phyloP scores from a whole-genome alignment of 78 protist species.

The Isochrysis galbana region DNA sequence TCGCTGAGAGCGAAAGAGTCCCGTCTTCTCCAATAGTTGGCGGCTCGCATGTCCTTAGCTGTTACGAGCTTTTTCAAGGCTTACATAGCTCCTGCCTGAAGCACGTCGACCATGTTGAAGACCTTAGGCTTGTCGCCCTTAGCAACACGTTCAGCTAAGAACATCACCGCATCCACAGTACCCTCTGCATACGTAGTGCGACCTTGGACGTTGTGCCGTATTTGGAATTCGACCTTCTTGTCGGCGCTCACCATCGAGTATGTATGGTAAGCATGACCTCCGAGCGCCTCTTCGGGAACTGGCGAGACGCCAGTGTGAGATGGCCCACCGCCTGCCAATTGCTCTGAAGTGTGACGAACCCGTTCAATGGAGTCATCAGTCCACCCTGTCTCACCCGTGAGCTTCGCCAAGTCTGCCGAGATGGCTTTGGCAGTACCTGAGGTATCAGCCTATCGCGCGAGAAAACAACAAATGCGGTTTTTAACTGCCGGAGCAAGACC shows the following conservation, averaged over 20 bases:
- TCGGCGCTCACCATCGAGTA: neutral
- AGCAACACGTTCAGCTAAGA: neutral
- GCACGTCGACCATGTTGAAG: slow-evolving; percentile 6
- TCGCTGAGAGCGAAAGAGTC: no score
- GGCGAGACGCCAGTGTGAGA: slow-evolving; percentile 9
- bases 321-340: neutral
- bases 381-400: neutral
- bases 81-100: neutral
- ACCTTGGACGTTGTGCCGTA: neutral
- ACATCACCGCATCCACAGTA: slow-evolving; percentile 1
- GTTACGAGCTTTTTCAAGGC: no score
- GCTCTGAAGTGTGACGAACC: neutral
- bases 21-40: no score
- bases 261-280: slow-evolving; percentile 18
- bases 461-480: no score
- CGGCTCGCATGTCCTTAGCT: no score
- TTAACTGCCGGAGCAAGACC: no score
- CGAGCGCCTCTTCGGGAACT: neutral
- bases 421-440: slow-evolving; percentile 22
- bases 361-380: neutral
- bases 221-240: neutral
- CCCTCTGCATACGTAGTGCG: slow-evolving; percentile 1
- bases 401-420: neutral
- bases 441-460: no score
- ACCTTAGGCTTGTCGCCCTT: no score